phyloP scores from a whole-genome alignment of 2,329 filamentous ascomycete species.

The Sarocladium oryzae region DNA sequence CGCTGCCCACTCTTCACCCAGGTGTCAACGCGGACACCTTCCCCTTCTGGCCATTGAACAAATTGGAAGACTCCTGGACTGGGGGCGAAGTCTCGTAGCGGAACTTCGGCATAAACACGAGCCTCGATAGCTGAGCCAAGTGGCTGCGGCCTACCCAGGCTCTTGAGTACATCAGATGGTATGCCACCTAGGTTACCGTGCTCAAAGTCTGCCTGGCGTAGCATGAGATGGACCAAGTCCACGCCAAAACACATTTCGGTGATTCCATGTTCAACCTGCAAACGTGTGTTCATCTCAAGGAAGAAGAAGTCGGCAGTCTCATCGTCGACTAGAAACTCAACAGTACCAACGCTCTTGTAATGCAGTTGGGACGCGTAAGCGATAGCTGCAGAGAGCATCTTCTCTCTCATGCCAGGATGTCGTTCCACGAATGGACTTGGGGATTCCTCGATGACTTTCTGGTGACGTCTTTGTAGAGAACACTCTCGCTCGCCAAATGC shows the following conservation, averaged over 20 bases:
- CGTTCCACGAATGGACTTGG: slow-evolving; percentile 53
- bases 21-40: slow-evolving; percentile 50
- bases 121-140: slow-evolving; percentile 27
- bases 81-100: slow-evolving; percentile 48
- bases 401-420: slow-evolving; percentile 24
- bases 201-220: slow-evolving; percentile 19
- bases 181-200: slow-evolving; percentile 8
- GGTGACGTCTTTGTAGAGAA: slow-evolving; percentile 59
- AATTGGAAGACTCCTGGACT: slow-evolving; percentile 52
- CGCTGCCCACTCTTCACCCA: slow-evolving; percentile 53
- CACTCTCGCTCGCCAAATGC: slow-evolving; percentile 61
- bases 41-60: slow-evolving; percentile 43
- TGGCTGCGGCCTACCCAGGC: slow-evolving; percentile 12
- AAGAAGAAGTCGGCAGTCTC: slow-evolving; percentile 53
- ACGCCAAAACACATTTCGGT: slow-evolving; percentile 70
- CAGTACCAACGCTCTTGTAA: slow-evolving; percentile 27
- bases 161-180: slow-evolving; percentile 5
- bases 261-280: slow-evolving; percentile 74
- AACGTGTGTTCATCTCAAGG: slow-evolving; percentile 48
- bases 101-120: slow-evolving; percentile 40
- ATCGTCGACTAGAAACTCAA: slow-evolving; percentile 58
- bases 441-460: slow-evolving; percentile 66
- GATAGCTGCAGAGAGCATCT: slow-evolving; percentile 15
- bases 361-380: slow-evolving; percentile 17
- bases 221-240: slow-evolving; percentile 56